Evolutionary conservation across 2,329 filamentous ascomycete species (phyloP), one percentile per base, ranked within the genome.

Genomic region (Ascochyta fabae): DNA sequence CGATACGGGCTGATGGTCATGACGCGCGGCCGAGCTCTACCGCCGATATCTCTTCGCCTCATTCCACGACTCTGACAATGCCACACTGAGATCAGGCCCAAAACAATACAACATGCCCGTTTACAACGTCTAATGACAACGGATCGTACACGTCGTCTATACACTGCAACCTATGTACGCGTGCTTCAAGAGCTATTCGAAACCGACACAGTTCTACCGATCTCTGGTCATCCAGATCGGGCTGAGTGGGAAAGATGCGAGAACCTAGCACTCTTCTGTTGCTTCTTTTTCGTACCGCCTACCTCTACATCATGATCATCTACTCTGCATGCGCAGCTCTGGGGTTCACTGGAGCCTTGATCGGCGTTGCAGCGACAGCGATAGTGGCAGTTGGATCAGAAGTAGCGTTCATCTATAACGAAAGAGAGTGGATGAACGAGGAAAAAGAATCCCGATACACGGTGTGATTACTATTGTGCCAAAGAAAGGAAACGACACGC

Each of bases 271-370:
- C 38, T n/a, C 35, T 57, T 3, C 19, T 57, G 23, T 5, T 48
- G 27, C 38, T 57, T 4, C 34, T 57, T 0, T 57, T 57, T 13
- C 54, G 54, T 6, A 52, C 35, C 4, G 48, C 54, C 15, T 57
- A 57, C 9, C 34, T 52, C 15, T 48, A 52, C 24, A 57, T 27
- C 15, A 29, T 52, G 26, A 43, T 48, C 24, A 43, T 57, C 27
- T 57, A 57, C 22, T 35, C 34, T 0, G 48, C 54, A 3, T 57
- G 48, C 29, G 35, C 48, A 31, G 26, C 24, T 4, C 39, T 57
- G 2, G 43, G 44, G 7, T 40, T 57, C 22, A 46, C 19, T 1
- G 54, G 49, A 6, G 29, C 54, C 1, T 24, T 43, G 19, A 31
- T 48, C 16, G 48, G 54, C 24, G 23, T 57, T n/a, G 41, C 27